Base-by-base conservation (phyloP, 2,329 filamentous ascomycete species). In the Epichloe coenophiala region DNA sequence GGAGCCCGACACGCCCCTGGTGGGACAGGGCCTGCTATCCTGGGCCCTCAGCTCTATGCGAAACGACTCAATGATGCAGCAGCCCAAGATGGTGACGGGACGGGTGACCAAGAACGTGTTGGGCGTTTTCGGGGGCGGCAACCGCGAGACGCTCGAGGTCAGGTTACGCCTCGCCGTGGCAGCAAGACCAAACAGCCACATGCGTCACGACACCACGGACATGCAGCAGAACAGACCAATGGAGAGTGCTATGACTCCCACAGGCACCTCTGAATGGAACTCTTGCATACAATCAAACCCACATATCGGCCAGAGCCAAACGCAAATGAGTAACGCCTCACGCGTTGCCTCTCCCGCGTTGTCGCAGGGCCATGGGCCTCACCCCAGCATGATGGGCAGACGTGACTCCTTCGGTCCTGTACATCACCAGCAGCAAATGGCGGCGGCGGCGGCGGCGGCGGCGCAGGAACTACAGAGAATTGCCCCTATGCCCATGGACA, bases 11-110 rank as follows among this genome's bases (percentile, higher is more conserved):
- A 88, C 84, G 17, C 93, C 94, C 49, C 76, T 97, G 51, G 91
- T 96, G 23, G 93, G 93, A 21, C 91, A 98, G 67, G 93, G 94
- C 49, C 88, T 97, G 82, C 74, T 98, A 17, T 97, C 93, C 37
- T 85, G 86, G 78, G 81, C 84, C 21, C 74, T 97, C 44, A 80
- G 63, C 61, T 63, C 67, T 3, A 61, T 69, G 56, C 58, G 59
- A 27, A 56, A 58, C 35, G 60, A 67, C 27, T 54, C 58, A 72
- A 17, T 71, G 74, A 27, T 74, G 47, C 74, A 80, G 51, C 76
- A 83, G 58, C 81, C 80, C 12, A 81, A 84, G 61, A 74, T 89
- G 68, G 84, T 98, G 56, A 96, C 91, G 7, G 93, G 93, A 51
- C 84, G 89, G 37, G 87, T 98, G 50, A 88, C 86, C 61, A 88